These are phyloP conservation scores for Panaeolus cyanescens DNA, from an alignment of 768 basidiomycete species.

Conservation along the genomic window DNA sequence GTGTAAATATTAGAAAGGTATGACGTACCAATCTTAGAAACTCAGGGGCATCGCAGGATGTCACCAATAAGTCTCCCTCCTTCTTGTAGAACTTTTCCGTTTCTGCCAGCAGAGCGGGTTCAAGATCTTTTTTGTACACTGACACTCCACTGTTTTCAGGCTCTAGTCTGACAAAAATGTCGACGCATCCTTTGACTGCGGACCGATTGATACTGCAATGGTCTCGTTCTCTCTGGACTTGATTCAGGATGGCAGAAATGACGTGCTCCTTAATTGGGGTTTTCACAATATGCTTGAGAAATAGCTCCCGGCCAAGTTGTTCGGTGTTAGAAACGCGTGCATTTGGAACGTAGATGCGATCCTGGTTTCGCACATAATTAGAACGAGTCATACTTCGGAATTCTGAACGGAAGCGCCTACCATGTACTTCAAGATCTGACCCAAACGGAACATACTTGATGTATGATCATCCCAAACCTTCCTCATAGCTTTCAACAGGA, in stretches of 20 bases:
- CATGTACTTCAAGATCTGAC: slow-evolving; percentile 95
- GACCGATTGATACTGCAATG: slow-evolving; percentile 92
- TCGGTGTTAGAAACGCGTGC: slow-evolving; percentile 79
- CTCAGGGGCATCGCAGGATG: slow-evolving; percentile 76
- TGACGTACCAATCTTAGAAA: slow-evolving; percentile 76
- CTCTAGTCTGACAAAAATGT: slow-evolving; percentile 74
- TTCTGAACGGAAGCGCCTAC: slow-evolving; percentile 41
- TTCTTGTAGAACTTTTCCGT: slow-evolving; percentile 77
- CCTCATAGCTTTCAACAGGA: slow-evolving; percentile 79
- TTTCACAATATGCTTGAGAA: slow-evolving; percentile 78
- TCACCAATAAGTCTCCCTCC: slow-evolving; percentile 72
- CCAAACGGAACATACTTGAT: slow-evolving; percentile 83
- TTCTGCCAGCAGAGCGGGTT: slow-evolving; percentile 77
- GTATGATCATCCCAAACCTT: slow-evolving; percentile 94
- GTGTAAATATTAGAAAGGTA: not conserved
- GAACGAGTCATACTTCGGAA: not conserved
- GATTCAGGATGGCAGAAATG: slow-evolving; percentile 77
- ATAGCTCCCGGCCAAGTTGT: slow-evolving; percentile 81
- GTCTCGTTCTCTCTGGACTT: slow-evolving; percentile 90
- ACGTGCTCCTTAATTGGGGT: slow-evolving; percentile 84
- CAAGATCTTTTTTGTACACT: slow-evolving; percentile 83
- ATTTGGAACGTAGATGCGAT: slow-evolving; percentile 81
- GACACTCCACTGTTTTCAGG: slow-evolving; percentile 50
- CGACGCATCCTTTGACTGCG: slow-evolving; percentile 85
- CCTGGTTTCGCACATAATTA: slow-evolving; percentile 47